Evolutionary conservation across 768 basidiomycete species (phyloP).

Genomic region (Kwoniella sp.): DNA sequence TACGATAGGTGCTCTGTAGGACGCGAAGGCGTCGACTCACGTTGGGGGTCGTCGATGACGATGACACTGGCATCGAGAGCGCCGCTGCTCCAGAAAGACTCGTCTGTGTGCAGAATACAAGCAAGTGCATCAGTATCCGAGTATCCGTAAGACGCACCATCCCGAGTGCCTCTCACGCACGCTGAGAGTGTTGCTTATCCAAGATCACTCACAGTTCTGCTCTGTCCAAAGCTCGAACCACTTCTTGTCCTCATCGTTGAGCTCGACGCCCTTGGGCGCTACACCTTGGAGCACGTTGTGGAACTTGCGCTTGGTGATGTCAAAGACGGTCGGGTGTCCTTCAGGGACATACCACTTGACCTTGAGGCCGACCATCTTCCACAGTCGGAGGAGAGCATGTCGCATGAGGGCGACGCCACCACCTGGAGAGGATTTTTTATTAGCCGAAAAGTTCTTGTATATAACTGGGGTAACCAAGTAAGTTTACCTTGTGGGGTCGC

Average conservation of each 20-base stretch:
- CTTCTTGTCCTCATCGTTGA: conserved; percentile 76
- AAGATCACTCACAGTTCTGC: conserved; percentile 63
- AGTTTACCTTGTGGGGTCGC: conserved; percentile 95
- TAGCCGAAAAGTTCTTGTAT: not conserved
- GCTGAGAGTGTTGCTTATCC: not conserved
- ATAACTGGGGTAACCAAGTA: no score
- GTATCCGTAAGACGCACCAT: no score
- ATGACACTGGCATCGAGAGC: conserved; percentile 74
- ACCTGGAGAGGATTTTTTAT: conserved; percentile 46
- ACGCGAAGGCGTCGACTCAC: conserved; percentile 31
- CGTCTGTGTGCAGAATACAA: conserved; percentile 32
- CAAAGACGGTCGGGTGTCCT: conserved; percentile 79
- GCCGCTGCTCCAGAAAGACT: conserved; percentile 80
- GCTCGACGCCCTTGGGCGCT: conserved; percentile 72
- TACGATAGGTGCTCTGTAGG: no score
- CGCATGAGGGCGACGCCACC: conserved; percentile 98
- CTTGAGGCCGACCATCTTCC: conserved; percentile 56
- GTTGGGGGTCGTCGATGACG: conserved; percentile 69
- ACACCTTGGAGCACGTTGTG: conserved; percentile 77
- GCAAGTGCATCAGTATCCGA: not conserved
- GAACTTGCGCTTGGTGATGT: conserved; percentile 66
- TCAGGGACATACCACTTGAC: conserved; percentile 60
- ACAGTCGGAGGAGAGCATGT: conserved; percentile 86
- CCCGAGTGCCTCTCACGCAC: not conserved
- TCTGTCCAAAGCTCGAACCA: conserved; percentile 71